Percentiles rank a stretch among this genome's conserved stretches.
These are phyloP conservation scores for Suhomyces sp. DNA, from an alignment of 805 yeast genomes.

Conservation along the genomic window DNA sequence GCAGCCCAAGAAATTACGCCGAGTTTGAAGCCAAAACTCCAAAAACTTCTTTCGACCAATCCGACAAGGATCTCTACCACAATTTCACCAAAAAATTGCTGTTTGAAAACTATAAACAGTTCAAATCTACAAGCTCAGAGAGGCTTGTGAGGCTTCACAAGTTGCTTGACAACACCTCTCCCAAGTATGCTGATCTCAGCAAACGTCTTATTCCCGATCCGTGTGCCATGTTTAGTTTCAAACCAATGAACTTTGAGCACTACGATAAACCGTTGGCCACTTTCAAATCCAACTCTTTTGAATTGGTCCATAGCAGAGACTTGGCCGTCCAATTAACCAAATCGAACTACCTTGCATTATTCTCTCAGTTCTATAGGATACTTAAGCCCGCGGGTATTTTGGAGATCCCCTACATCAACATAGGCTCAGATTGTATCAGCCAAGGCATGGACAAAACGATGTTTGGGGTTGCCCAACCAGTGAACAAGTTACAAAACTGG, in stretches of 20 bases:
- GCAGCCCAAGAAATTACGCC: slow-evolving; percentile 12
- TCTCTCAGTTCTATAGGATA: slow-evolving; percentile 35
- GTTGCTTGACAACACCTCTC: slow-evolving; percentile 18
- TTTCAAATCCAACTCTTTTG: slow-evolving; percentile 18
- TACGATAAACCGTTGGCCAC: slow-evolving; percentile 14
- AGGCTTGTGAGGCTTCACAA: slow-evolving; percentile 19
- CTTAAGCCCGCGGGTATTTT: slow-evolving; percentile 34
- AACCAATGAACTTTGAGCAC: slow-evolving; percentile 33
- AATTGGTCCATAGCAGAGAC: slow-evolving; percentile 38
- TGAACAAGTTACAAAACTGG: background rate
- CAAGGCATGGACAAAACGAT: slow-evolving; percentile 5
- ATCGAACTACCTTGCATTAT: slow-evolving; percentile 21
- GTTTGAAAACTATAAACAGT: slow-evolving; percentile 18
- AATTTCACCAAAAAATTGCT: slow-evolving; percentile 19
- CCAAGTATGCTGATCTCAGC: slow-evolving; percentile 14
- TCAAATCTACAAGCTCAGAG: slow-evolving; percentile 13
- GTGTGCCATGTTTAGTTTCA: slow-evolving; percentile 16
- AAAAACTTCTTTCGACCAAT: slow-evolving; percentile 18
- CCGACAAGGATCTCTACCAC: slow-evolving; percentile 21
- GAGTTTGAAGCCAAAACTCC: slow-evolving; percentile 3
- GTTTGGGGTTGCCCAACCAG: background rate
- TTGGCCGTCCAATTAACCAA: slow-evolving; percentile 30
- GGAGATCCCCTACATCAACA: slow-evolving; percentile 27
- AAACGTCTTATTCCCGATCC: slow-evolving; percentile 17
- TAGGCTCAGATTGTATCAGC: slow-evolving; percentile 11